These are phyloP conservation scores for Fomitopsis pulvina DNA, from an alignment of 768 basidiomycete species.

Conservation along the genomic window DNA sequence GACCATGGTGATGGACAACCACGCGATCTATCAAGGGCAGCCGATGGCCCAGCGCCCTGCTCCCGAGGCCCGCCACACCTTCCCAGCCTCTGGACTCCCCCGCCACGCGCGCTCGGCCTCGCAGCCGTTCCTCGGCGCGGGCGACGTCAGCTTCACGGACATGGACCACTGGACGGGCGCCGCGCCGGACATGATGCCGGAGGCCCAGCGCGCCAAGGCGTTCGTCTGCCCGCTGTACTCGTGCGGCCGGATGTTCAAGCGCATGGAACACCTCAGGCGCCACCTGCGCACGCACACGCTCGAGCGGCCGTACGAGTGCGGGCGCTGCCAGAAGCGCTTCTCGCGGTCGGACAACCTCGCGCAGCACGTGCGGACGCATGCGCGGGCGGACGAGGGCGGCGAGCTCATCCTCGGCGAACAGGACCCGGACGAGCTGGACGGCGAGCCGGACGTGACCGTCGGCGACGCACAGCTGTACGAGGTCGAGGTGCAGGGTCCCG, in stretches of 20 bases:
- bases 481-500: constrained; percentile 50
- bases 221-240: constrained; percentile 81
- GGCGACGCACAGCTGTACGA: constrained; percentile 52
- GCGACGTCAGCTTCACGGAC: neutral
- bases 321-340: constrained; percentile 73
- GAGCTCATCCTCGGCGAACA: constrained; percentile 30
- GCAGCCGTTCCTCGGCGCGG: constrained; percentile 12
- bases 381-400: constrained; percentile 27
- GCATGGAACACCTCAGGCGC: constrained; percentile 85
- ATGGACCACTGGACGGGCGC: neutral
- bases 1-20: constrained; percentile 4
- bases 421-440: constrained; percentile 13
- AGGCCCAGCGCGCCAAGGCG: constrained; percentile 36
- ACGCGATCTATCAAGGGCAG: constrained; percentile 3
- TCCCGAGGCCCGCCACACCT: constrained; percentile 17
- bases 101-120: constrained; percentile 14
- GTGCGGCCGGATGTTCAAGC: constrained; percentile 83
- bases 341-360: constrained; percentile 84
- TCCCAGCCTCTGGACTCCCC: constrained; percentile 12
- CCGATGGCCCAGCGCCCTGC: constrained; percentile 10
- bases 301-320: constrained; percentile 78
- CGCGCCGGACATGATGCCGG: neutral
- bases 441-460: constrained; percentile 15
- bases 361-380: constrained; percentile 83
- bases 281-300: constrained; percentile 87